phyloP scores from a whole-genome alignment of 2,329 filamentous ascomycete species.

The Thermomyces lanuginosus region DNA sequence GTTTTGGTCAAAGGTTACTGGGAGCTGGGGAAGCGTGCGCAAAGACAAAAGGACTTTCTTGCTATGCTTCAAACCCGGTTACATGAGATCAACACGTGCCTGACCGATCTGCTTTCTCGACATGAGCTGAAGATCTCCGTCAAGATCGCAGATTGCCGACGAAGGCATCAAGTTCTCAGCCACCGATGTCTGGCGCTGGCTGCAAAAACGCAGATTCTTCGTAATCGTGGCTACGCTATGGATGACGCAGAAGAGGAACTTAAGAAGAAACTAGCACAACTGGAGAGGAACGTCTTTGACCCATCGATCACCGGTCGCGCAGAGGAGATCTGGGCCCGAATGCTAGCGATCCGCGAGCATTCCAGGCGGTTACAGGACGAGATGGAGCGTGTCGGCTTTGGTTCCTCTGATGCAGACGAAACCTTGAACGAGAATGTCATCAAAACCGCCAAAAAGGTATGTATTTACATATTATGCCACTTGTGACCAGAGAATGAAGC shows the following conservation, averaged over 20 bases:
- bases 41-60: slow-evolving; percentile 42
- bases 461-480: no score
- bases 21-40: slow-evolving; percentile 41
- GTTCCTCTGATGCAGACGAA: slow-evolving; percentile 24
- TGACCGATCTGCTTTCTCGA: slow-evolving; percentile 42
- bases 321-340: slow-evolving; percentile 52
- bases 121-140: slow-evolving; percentile 46
- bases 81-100: slow-evolving; percentile 48
- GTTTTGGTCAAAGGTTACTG: slow-evolving; percentile 45
- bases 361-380: slow-evolving; percentile 43
- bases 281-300: slow-evolving; percentile 44
- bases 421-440: slow-evolving; percentile 42
- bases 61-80: slow-evolving; percentile 40
- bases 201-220: slow-evolving; percentile 47
- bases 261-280: slow-evolving; percentile 42
- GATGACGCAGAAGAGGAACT: slow-evolving; percentile 47
- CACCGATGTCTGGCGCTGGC: slow-evolving; percentile 45
- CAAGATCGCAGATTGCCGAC: slow-evolving; percentile 40
- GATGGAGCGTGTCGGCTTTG: slow-evolving; percentile 38
- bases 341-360: slow-evolving; percentile 45
- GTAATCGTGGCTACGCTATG: slow-evolving; percentile 49
- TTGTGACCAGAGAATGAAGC: neutral
- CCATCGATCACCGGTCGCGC: slow-evolving; percentile 42
- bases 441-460: slow-evolving; percentile 44
- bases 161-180: slow-evolving; percentile 43